Conservation (phyloP, 495 filamentous ascomycete species). For the Trichocladium antarcticum region DNA sequence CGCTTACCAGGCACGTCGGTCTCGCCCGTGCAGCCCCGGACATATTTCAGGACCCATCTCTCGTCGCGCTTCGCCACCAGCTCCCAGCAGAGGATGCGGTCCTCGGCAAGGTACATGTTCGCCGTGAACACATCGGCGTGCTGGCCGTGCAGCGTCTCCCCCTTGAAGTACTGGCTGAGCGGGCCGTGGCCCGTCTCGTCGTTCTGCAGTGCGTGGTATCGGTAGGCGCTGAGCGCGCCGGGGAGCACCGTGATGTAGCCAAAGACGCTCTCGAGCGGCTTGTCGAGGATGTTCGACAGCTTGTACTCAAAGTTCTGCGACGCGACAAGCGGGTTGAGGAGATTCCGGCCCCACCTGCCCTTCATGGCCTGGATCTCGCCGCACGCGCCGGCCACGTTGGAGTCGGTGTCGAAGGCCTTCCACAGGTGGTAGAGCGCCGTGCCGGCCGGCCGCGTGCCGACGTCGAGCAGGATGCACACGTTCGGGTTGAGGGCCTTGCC, state of each 20-base stretch:
- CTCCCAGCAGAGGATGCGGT: conserved; percentile 99
- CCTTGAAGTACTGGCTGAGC: conserved; percentile 97
- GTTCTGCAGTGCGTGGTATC: conserved; percentile 95
- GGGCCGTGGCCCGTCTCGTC: conserved; percentile 92
- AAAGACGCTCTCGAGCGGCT: conserved; percentile 92
- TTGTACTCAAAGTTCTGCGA: conserved; percentile 99
- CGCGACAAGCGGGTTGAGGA: conserved; percentile 90
- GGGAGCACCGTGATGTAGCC: conserved; percentile 96
- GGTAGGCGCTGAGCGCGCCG: conserved; percentile 87
- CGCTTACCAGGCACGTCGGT: conserved; percentile 87
- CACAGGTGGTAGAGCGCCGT: conserved; percentile 94
- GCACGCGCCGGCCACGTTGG: conserved; percentile 89
- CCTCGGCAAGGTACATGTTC: conserved; percentile 98
- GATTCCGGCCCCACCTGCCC: conserved; percentile 65
- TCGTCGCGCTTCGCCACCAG: conserved; percentile 90
- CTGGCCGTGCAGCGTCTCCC: conserved; percentile 90
- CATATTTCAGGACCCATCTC: conserved; percentile 95
- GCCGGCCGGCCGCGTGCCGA: conserved; percentile 78
- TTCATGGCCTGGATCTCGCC: conserved; percentile 97
- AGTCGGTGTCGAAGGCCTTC: conserved; percentile 98
- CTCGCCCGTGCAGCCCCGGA: conserved; percentile 88
- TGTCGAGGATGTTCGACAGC: conserved; percentile 98
- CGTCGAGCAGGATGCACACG: conserved; percentile 91
- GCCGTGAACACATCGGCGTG: conserved; percentile 98
- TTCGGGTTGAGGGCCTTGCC: conserved; percentile 88